These are phyloP conservation scores for Saccharomycopsis hybrid DNA, from an alignment of 1,139 yeast genomes.

Conservation along the genomic window DNA sequence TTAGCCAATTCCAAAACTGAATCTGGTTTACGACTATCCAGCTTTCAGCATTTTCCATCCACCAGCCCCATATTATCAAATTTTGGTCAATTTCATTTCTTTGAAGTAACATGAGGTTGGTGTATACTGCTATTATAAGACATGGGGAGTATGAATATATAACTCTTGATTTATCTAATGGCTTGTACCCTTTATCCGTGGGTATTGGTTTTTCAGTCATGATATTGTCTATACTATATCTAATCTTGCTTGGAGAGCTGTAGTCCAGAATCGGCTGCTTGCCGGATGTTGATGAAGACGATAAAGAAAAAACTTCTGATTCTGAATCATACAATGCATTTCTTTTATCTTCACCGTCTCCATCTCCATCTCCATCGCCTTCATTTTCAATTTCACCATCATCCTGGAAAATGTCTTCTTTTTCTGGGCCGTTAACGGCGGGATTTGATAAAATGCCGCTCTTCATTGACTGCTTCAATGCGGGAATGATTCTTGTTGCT, in stretches of 20 bases:
- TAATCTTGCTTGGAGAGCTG: too few species aligned
- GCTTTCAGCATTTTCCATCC: constrained; percentile 27
- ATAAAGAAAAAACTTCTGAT: neutral
- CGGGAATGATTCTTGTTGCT: constrained; percentile 90
- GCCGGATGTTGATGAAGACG: neutral
- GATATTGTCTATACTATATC: neutral
- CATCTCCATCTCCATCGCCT: constrained; percentile 11
- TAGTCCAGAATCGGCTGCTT: too few species aligned
- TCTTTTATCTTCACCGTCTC: constrained; percentile 4
- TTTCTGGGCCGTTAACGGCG: neutral
- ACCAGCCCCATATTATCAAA: constrained; percentile 53
- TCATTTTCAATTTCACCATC: constrained; percentile 15
- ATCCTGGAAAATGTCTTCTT: constrained; percentile 10
- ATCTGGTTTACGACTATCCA: constrained; percentile 59
- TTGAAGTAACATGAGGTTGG: constrained; percentile 87
- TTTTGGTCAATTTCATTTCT: constrained; percentile 67
- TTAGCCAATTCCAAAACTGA: constrained; percentile 97
- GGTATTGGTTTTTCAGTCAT: too few species aligned
- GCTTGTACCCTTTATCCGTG: constrained; percentile 28
- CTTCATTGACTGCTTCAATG: constrained; percentile 38
- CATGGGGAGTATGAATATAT: constrained; percentile 90
- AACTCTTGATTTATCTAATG: constrained; percentile 41
- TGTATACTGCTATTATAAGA: constrained; percentile 87
- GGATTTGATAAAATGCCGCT: neutral
- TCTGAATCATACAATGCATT: neutral